phyloP scores from a whole-genome alignment of 495 filamentous ascomycete species.

The Hypomontagnella monticulosa region DNA sequence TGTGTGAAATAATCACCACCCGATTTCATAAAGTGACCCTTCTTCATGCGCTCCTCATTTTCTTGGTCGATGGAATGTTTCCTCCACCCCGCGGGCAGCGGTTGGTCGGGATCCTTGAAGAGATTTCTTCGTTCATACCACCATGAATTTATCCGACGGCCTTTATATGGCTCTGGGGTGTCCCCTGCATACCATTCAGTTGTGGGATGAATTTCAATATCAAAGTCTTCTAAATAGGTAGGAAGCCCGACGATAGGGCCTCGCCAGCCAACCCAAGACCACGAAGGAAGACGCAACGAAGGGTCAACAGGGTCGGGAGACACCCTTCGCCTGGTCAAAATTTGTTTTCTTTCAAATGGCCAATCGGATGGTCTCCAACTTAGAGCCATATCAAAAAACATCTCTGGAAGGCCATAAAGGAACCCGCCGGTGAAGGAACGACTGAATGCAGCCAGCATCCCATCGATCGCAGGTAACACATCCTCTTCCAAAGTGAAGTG shows the following conservation, averaged over 20 bases:
- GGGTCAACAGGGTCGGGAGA: neutral
- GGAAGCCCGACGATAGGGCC: slow-evolving; percentile 11
- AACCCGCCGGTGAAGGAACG: slow-evolving; percentile 35
- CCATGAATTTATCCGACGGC: slow-evolving; percentile 18
- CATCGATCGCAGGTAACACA: slow-evolving; percentile 34
- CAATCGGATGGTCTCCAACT: slow-evolving; percentile 30
- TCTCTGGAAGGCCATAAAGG: slow-evolving; percentile 38
- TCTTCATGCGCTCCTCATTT: neutral
- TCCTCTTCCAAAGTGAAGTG: slow-evolving; percentile 28
- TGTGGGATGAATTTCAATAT: too few species aligned
- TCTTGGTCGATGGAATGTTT: slow-evolving; percentile 1
- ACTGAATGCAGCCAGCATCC: slow-evolving; percentile 25
- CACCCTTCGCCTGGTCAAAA: slow-evolving; percentile 12
- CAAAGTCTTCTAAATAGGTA: slow-evolving; percentile 30
- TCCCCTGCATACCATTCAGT: slow-evolving; percentile 35
- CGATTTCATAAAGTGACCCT: neutral
- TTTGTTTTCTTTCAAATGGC: neutral
- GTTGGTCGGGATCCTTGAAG: slow-evolving; percentile 22
- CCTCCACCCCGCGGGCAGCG: slow-evolving; percentile 35
- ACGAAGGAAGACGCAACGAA: slow-evolving; percentile 34
- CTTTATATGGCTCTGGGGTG: neutral
- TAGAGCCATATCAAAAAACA: slow-evolving; percentile 36
- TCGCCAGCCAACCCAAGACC: slow-evolving; percentile 47
- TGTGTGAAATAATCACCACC: slow-evolving; percentile 5
- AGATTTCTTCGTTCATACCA: slow-evolving; percentile 26